Base-by-base conservation (phyloP, 805 yeast genomes). In the Wickerhamia fluorescens region DNA sequence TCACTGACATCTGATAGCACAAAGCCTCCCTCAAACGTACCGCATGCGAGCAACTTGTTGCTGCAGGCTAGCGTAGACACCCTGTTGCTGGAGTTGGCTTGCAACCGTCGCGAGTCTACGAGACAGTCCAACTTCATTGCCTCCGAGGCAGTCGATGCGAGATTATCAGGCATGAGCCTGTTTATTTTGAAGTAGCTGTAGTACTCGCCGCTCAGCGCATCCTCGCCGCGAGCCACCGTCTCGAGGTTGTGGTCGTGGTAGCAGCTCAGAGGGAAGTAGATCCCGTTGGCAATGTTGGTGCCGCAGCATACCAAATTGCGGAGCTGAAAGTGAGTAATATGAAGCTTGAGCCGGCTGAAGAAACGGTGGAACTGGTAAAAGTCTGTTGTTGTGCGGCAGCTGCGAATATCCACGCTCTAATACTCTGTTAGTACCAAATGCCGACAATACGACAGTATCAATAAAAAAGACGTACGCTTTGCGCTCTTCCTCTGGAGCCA, bases 321-420 rank as follows among this genome's bases (percentile, higher is more conserved):
- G 19, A 75, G 53, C 49, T 75, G 81, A 45, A 74, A 73, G 53
- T 76, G 81, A 12, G 68, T 63, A 8, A 73, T 53, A 37, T 61
- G 65, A 5, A 76, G 71, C 29, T 61, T 64, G 6, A 75, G 59
- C 34, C 53, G 48, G 33, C 62, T 47, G 49, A 49, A 66, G 38
- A 62, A 68, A 29, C 51, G 53, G 20, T 58, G 48, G 36, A 61
- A 64, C 34, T 42, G 44, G 38, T 45, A 66, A 29, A 66, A 58
- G 21, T 63, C 61, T 6, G 66, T 56, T 18, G 40, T 45, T 7
- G 35, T 18, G 38, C 28, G 37, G 17, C 12, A 19, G 6, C 17
- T 17, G 17, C 16, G 16, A 14, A 30, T 30, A 4, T 24, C 20
- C 7, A 30, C 17, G 7, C 18, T 24, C 33, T 30, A 14, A 21